These are phyloP conservation scores for Saccharomycopsis selenospora DNA, from an alignment of 805 yeast species.

Conservation along the genomic window DNA sequence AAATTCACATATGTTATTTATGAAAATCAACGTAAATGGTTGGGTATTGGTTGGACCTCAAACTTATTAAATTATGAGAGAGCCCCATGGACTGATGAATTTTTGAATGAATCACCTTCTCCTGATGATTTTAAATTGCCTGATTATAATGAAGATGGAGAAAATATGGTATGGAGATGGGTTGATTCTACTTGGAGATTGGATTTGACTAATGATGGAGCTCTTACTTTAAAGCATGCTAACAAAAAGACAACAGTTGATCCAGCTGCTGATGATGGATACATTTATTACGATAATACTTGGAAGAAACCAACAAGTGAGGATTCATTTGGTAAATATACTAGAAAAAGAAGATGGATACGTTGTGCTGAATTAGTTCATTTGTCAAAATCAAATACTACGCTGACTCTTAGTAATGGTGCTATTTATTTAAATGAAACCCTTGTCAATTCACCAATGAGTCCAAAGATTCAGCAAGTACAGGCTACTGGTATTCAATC, in stretches of 20 bases:
- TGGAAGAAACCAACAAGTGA: conserved; percentile 91
- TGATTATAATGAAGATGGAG: conserved; percentile 49
- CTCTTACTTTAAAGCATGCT: conserved; percentile 59
- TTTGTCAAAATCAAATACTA: conserved; percentile 20
- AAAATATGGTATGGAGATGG: conserved; percentile 89
- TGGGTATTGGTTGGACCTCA: conserved; percentile 97
- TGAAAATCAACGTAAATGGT: conserved; percentile 95
- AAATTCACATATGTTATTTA: conserved; percentile 85
- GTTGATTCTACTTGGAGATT: conserved; percentile 88
- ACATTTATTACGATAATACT: conserved; percentile 81
- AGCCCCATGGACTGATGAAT: conserved; percentile 96
- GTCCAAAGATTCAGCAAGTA: conserved; percentile 13
- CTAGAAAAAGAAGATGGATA: conserved; percentile 93
- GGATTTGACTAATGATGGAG: conserved; percentile 83
- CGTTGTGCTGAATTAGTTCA: conserved; percentile 82
- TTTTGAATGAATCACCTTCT: conserved; percentile 74
- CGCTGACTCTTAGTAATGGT: conserved; percentile 17
- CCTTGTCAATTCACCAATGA: background rate
- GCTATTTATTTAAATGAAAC: conserved; percentile 16
- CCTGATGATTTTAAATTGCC: conserved; percentile 79
- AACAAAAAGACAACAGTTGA: conserved; percentile 41
- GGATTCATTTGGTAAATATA: conserved; percentile 82
- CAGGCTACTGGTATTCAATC: conserved; percentile 14
- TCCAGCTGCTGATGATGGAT: conserved; percentile 79
- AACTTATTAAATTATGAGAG: conserved; percentile 87